Evolutionary conservation across 2,329 filamentous ascomycete species (phyloP).

Genomic region (Arthrobotrys iridis): DNA sequence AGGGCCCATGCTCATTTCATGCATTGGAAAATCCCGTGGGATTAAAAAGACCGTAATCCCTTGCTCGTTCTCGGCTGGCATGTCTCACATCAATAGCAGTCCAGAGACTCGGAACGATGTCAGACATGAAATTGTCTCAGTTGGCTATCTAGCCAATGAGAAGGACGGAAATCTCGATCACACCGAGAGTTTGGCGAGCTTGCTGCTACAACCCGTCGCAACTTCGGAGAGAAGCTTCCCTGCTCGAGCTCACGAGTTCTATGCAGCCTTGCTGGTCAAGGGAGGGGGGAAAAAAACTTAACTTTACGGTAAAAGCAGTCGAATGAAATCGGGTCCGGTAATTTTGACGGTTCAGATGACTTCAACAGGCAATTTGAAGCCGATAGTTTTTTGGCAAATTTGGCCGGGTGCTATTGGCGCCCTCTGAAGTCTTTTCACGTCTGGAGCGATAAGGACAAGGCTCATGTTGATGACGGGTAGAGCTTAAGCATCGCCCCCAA

Average conservation of each 20-base stretch:
- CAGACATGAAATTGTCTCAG: slow-evolving; percentile 48
- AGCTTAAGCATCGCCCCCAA: too few species aligned
- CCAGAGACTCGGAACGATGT: slow-evolving; percentile 51
- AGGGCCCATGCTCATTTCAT: slow-evolving; percentile 2
- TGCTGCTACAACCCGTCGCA: slow-evolving; percentile 44
- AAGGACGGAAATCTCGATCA: slow-evolving; percentile 16
- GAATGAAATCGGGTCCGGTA: neutral
- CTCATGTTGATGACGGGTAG: too few species aligned
- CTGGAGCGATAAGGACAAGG: too few species aligned
- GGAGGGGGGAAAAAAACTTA: too few species aligned
- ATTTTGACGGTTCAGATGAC: slow-evolving; percentile 19
- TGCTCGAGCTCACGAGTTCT: slow-evolving; percentile 33
- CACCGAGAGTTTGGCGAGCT: slow-evolving; percentile 41
- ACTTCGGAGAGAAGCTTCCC: slow-evolving; percentile 42
- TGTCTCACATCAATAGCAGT: slow-evolving; percentile 46
- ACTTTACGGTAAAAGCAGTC: too few species aligned
- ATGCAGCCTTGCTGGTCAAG: slow-evolving; percentile 41
- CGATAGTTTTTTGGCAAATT: neutral
- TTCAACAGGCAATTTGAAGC: neutral
- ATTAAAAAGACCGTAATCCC: slow-evolving; percentile 39
- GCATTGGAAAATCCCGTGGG: slow-evolving; percentile 43
- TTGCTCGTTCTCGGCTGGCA: slow-evolving; percentile 41
- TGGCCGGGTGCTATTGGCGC: slow-evolving; percentile 11
- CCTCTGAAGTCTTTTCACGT: too few species aligned
- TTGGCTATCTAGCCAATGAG: slow-evolving; percentile 21